phyloP scores from a whole-genome alignment of 768 basidiomycete species.

The Termitomyces bulborhizus region DNA sequence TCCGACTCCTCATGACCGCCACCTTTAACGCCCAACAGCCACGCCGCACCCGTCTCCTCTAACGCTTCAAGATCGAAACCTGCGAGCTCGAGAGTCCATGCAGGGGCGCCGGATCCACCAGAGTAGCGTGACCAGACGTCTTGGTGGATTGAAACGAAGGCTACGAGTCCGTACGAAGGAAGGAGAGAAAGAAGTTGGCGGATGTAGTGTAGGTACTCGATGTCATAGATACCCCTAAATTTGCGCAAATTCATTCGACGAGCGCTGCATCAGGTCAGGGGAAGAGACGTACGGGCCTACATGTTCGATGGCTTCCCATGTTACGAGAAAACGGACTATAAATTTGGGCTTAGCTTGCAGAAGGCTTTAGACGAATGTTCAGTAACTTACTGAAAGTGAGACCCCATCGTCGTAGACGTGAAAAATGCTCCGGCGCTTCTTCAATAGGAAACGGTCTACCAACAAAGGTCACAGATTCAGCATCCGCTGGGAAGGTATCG shows the following conservation, averaged over 20 bases:
- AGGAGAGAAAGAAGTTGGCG: slow-evolving; percentile 60
- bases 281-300: slow-evolving; percentile 69
- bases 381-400: slow-evolving; percentile 69
- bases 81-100: slow-evolving; percentile 85
- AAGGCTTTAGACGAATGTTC: background rate
- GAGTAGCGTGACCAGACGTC: slow-evolving; percentile 95
- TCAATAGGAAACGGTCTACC: slow-evolving; percentile 87
- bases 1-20: slow-evolving; percentile 74
- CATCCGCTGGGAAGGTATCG: slow-evolving; percentile 59
- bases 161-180: slow-evolving; percentile 65
- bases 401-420: slow-evolving; percentile 80
- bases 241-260: background rate
- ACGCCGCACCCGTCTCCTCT: slow-evolving; percentile 82
- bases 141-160: slow-evolving; percentile 83
- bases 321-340: slow-evolving; percentile 84
- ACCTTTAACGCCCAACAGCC: slow-evolving; percentile 74
- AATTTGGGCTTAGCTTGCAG: background rate
- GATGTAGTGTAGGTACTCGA: slow-evolving; percentile 77
- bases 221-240: slow-evolving; percentile 76
- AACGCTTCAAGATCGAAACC: slow-evolving; percentile 81
- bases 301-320: slow-evolving; percentile 98
- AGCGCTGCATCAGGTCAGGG: background rate
- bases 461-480: slow-evolving; percentile 72
- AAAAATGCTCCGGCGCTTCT: slow-evolving; percentile 82
- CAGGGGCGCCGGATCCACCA: slow-evolving; percentile 94